Evolutionary conservation across 2,329 filamentous ascomycete genomes (phyloP), one percentile per base, ranked within the genome.

Genomic region (Alternaria sp.): DNA sequence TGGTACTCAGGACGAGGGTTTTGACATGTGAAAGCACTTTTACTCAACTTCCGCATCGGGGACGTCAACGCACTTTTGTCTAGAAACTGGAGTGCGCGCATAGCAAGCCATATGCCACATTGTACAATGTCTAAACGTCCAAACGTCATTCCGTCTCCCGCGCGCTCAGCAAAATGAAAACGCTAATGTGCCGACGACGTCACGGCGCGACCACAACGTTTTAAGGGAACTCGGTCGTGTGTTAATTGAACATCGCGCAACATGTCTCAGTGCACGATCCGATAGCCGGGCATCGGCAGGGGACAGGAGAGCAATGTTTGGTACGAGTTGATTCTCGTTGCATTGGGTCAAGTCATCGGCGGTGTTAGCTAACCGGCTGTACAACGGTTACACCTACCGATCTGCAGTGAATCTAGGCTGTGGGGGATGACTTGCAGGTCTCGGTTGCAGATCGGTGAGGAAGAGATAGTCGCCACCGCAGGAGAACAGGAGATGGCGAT

Each of bases 131-230:
- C 28, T 11, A 11, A 6, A 5, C 32, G 12, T 12, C 32, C 5
- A 36, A 36, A 11, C 32, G 12, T 1, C 32, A 9, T n/a, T 16
- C 34, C 7, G 20, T n/a, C 46, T 50, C 14, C 30, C 20, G 10
- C 9, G 2, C 32, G 3, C 20, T 20, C 20, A 27, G 16, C 3
- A 40, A 22, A 25, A 0, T 18, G n/a, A 1, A 5, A 32, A 48
- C 51, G 40, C 40, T 25, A 55, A 53, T 54, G 54, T 58, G 52
- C 63, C 57, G 58, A 59, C 30, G 22, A 66, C 54, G 64, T 64
- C 62, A 65, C 41, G 45, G 44, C 36, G 50, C 50, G 55, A 57
- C 46, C 51, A 52, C 34, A 54, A 40, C 57, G 54, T 59, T 58
- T 57, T 53, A 57, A 30, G 16, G 10, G 14, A 51, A 27, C 56